Evolutionary conservation across 768 basidiomycete genomes (phyloP).

Genomic region (Megacollybia marginata): DNA sequence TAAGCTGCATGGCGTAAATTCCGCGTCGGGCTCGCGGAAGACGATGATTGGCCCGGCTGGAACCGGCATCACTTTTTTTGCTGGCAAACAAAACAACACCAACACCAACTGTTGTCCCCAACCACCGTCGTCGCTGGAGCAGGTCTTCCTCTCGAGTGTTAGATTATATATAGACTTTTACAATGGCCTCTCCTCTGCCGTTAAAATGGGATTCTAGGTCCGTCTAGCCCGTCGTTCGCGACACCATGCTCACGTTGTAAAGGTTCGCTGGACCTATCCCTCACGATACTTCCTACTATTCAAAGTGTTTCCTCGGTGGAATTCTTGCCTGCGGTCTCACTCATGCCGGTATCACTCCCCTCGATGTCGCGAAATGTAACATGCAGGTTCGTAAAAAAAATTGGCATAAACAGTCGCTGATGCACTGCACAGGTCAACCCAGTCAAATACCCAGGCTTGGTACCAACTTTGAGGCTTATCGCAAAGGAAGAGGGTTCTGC

Average conservation of each 20-base stretch:
- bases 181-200: slow-evolving; percentile 43
- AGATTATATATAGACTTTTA: slow-evolving; percentile 14
- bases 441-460: slow-evolving; percentile 63
- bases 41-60: too few relatives aligned
- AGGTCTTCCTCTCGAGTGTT: too few relatives aligned
- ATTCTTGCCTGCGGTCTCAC: slow-evolving; percentile 81
- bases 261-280: slow-evolving; percentile 52
- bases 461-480: slow-evolving; percentile 54
- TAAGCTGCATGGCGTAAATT: too few relatives aligned
- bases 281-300: slow-evolving; percentile 69
- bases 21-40: too few relatives aligned
- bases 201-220: slow-evolving; percentile 77
- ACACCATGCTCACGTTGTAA: slow-evolving; percentile 36
- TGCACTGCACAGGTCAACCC: slow-evolving; percentile 55
- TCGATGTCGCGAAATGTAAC: slow-evolving; percentile 88
- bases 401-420: slow-evolving; percentile 2
- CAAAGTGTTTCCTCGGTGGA: slow-evolving; percentile 87
- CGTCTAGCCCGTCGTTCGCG: slow-evolving; percentile 6
- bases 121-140: too few relatives aligned
- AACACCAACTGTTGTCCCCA: too few relatives aligned
- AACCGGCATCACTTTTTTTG: slow-evolving; percentile 2
- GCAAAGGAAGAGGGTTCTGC: slow-evolving; percentile 73
- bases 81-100: slow-evolving; percentile 1
- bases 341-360: slow-evolving; percentile 81
- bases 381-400: slow-evolving; percentile 58